These are phyloP conservation scores for Mycosarcoma mackinlayi DNA, from an alignment of 1,284 basidiomycete species.

Conservation along the genomic window DNA sequence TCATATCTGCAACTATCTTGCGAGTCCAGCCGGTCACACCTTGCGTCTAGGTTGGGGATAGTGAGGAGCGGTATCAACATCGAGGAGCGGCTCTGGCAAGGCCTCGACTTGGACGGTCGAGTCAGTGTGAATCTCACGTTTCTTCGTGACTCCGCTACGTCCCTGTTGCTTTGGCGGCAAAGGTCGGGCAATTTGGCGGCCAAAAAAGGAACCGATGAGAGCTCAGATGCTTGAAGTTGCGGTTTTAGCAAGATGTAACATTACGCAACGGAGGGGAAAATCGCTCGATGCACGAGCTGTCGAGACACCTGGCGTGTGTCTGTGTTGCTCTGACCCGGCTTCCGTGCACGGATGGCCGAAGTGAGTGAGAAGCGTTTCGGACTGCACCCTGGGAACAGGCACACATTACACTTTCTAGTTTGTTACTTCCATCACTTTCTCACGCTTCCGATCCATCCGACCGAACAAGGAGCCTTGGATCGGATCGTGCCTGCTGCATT, in stretches of 20 bases:
- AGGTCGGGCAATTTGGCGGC: constrained; percentile 15
- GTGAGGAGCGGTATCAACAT: not conserved
- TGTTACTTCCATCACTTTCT: not conserved
- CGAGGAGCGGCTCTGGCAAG: constrained; percentile 1
- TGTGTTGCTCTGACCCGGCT: not conserved
- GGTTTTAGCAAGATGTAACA: not conserved
- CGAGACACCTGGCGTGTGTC: too few species aligned
- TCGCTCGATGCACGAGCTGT: too few species aligned
- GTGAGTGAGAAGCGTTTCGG: too few species aligned
- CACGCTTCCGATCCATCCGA: constrained; percentile 5
- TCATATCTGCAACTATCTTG: constrained; percentile 5
- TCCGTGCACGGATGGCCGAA: constrained; percentile 14
- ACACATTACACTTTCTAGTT: not conserved
- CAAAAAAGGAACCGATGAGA: too few species aligned
- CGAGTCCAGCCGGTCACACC: too few species aligned
- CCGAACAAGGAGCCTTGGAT: not conserved
- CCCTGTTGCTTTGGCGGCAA: too few species aligned
- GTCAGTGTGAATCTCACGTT: constrained; percentile 8
- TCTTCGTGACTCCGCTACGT: not conserved
- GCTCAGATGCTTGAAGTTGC: too few species aligned
- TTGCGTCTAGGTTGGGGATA: not conserved
- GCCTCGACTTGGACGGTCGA: constrained; percentile 9
- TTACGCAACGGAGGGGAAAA: too few species aligned
- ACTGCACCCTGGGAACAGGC: constrained; percentile 12
- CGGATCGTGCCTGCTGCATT: not conserved